phyloP scores from a whole-genome alignment of 2,329 filamentous ascomycete species.

The Eutypella sp. region DNA sequence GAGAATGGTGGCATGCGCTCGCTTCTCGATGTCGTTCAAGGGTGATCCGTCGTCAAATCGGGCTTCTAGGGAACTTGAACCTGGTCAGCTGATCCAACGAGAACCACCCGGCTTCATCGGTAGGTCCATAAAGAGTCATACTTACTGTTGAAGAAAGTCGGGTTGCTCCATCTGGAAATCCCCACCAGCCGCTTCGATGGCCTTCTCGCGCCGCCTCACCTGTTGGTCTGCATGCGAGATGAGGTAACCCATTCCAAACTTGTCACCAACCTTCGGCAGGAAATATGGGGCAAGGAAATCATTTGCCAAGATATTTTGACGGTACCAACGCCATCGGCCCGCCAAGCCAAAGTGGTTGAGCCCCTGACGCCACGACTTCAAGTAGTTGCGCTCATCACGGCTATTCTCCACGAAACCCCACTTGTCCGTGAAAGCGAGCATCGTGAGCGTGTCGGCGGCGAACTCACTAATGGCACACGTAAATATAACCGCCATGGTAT shows the following conservation, averaged over 20 bases:
- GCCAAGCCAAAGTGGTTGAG: conserved; percentile 33
- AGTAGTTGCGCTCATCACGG: conserved; percentile 31
- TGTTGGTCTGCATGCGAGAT: conserved; percentile 31
- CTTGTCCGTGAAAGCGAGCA: conserved; percentile 30
- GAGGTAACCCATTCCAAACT: conserved; percentile 31
- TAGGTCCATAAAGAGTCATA: background rate
- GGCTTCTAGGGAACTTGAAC: conserved; percentile 21
- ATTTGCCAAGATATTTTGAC: conserved; percentile 24
- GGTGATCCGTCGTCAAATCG: conserved; percentile 21
- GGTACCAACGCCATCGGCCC: conserved; percentile 28
- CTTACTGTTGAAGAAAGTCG: conserved; percentile 30
- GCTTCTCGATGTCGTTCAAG: conserved; percentile 26
- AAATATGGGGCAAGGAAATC: conserved; percentile 15
- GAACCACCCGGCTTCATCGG: background rate
- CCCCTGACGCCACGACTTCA: conserved; percentile 31
- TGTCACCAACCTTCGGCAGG: conserved; percentile 24
- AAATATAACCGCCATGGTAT: background rate
- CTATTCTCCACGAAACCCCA: conserved; percentile 35
- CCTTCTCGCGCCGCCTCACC: conserved; percentile 22
- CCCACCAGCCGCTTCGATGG: conserved; percentile 6
- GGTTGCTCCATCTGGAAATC: conserved; percentile 13
- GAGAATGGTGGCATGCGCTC: conserved; percentile 12
- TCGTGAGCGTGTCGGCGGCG: conserved; percentile 36
- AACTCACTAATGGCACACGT: conserved; percentile 23
- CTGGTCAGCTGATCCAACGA: background rate